Conservation (phyloP, 2,329 filamentous ascomycete genomes). For the Trichoderma sp. region DNA sequence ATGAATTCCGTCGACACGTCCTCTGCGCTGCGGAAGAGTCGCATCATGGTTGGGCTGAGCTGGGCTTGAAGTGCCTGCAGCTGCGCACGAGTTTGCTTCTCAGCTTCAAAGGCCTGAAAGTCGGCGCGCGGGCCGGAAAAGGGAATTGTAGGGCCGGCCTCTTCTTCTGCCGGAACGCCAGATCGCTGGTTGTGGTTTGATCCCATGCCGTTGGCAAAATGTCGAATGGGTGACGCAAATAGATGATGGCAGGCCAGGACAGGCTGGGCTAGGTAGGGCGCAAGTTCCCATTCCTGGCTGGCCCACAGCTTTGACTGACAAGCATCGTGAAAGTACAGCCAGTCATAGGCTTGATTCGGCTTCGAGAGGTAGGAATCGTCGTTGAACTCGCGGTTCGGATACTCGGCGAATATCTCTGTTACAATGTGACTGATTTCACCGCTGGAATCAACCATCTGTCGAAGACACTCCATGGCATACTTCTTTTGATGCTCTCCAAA, state of each 20-base stretch:
- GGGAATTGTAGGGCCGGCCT: slow-evolving; percentile 57
- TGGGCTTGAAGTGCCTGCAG: slow-evolving; percentile 71
- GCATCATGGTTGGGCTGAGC: slow-evolving; percentile 67
- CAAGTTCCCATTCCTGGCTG: slow-evolving; percentile 91
- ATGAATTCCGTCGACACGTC: slow-evolving; percentile 78
- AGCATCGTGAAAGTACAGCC: slow-evolving; percentile 89
- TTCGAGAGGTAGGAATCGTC: slow-evolving; percentile 91
- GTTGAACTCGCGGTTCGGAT: slow-evolving; percentile 84
- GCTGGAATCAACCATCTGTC: slow-evolving; percentile 75
- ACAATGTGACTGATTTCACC: slow-evolving; percentile 77
- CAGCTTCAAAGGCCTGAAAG: slow-evolving; percentile 75
- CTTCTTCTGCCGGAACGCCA: slow-evolving; percentile 41
- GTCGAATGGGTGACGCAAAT: slow-evolving; percentile 71
- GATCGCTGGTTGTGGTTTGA: neutral
- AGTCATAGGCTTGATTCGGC: slow-evolving; percentile 84
- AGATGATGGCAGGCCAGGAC: slow-evolving; percentile 87
- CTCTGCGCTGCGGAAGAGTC: slow-evolving; percentile 76
- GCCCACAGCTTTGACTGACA: slow-evolving; percentile 75
- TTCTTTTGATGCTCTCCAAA: slow-evolving; percentile 73
- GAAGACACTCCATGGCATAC: slow-evolving; percentile 66
- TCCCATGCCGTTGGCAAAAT: slow-evolving; percentile 38
- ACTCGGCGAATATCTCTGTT: slow-evolving; percentile 80
- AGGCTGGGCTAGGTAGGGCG: slow-evolving; percentile 81
- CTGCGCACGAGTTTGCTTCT: slow-evolving; percentile 73
- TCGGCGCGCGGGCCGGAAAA: slow-evolving; percentile 82